Base-by-base conservation (phyloP, 495 filamentous ascomycete genomes). In the Aspergillus bridgeri region DNA sequence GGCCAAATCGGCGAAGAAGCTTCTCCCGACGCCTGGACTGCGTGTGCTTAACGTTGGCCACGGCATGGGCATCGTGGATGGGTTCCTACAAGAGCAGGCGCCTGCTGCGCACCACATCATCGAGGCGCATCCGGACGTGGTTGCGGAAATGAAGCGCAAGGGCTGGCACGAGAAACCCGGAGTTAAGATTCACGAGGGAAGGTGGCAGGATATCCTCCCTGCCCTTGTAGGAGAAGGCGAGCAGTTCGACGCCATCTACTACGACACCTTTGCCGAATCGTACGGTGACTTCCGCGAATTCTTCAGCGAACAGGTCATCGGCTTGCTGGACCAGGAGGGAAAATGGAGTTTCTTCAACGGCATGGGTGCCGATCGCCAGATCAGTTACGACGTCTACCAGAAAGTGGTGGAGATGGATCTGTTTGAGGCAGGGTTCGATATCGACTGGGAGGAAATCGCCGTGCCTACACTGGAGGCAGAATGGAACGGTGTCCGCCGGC, bases 321-420 rank as follows among this genome's bases (percentile, higher is more conserved):
- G 83, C 0, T 68, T 98, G 44, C 74, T 98, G 4, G 87, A 89
- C 65, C 74, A 81, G 48, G 71, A 85, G 17, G 90, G 92, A 0
- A 82, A 76, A 18, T 98, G 95, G 75, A 85, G 91, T 20, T 98
- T 96, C 76, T 98, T 98, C 71, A 94, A 98, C 69, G 94, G 94
- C 0, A 83, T 98, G 58, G 94, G 94, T 0, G 94, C 95, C 5
- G 94, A 98, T 77, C 79, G 93, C 23, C 83, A 88, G 65, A 86
- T 96, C 51, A 93, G 90, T 69, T 96, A 97, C 66, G 94, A 98
- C 78, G 92, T 98, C 3, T 98, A 98, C 69, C 86, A 85, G 44
- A 92, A 91, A 70, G 91, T 98, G 7, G 83, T 88, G 15, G 94
- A 98, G 75, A 85, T 96, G 79, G 93, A 98, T 76, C 69, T 96